Evolutionary conservation across 2,329 filamentous ascomycete genomes (phyloP).

Genomic region (Colletotrichum godetiae): DNA sequence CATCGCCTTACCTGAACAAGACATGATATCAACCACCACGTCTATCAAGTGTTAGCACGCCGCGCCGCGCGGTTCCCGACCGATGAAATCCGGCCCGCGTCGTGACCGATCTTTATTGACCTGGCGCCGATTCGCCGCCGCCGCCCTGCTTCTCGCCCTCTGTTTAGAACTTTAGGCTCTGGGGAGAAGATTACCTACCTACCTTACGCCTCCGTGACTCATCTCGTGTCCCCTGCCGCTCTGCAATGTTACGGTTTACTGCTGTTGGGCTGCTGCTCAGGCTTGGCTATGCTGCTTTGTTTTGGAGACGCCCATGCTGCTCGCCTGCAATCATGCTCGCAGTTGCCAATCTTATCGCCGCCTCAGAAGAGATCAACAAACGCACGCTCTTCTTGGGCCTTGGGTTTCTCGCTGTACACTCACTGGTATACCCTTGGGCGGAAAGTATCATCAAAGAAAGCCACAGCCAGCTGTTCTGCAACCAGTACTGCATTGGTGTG

Average conservation of each 20-base stretch:
- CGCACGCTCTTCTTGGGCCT: conserved; percentile 11
- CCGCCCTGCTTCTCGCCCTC: not conserved
- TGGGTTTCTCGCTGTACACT: not conserved
- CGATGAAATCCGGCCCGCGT: conserved; percentile 26
- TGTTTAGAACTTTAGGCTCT: too few relatives aligned
- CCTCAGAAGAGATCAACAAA: conserved; percentile 15
- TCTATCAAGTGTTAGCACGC: conserved; percentile 1
- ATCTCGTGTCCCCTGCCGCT: conserved; percentile 4
- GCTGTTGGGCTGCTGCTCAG: conserved; percentile 14
- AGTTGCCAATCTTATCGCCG: conserved; percentile 12
- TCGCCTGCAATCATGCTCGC: conserved; percentile 7
- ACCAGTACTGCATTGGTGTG: not conserved
- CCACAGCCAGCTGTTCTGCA: conserved; percentile 13
- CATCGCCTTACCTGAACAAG: conserved; percentile 4
- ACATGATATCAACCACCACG: not conserved
- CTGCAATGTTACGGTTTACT: not conserved
- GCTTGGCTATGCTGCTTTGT: conserved; percentile 13
- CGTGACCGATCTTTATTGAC: conserved; percentile 14
- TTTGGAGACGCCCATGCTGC: conserved; percentile 15
- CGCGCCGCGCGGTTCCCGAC: conserved; percentile 11
- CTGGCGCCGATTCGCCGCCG: conserved; percentile 27
- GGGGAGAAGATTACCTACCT: too few relatives aligned
- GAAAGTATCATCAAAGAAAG: conserved; percentile 1
- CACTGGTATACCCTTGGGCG: not conserved
- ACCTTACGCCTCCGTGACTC: conserved; percentile 6